Evolutionary conservation across 2,329 filamentous ascomycete species (phyloP).

Genomic region (Neocatenulostroma microsporum): DNA sequence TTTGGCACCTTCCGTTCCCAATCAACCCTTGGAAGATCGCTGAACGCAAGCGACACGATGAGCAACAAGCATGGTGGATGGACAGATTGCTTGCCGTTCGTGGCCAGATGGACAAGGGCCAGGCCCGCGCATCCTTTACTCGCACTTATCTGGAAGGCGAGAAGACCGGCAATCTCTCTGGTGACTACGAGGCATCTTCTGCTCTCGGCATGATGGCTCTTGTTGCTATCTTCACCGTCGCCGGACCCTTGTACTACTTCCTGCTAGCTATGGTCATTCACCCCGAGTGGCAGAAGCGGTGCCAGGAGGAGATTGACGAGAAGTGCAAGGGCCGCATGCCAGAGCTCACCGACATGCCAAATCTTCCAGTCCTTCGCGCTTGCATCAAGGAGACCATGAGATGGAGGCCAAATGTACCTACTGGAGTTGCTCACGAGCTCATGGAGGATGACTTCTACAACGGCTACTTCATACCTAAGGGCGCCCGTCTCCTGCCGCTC

Average conservation of each 20-base stretch:
- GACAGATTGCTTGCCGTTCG: slow-evolving; percentile 34
- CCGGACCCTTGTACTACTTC: slow-evolving; percentile 23
- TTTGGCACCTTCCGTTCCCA: slow-evolving; percentile 45
- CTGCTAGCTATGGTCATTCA: slow-evolving; percentile 41
- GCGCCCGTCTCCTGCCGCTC: slow-evolving; percentile 46
- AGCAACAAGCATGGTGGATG: slow-evolving; percentile 49
- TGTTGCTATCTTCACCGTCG: slow-evolving; percentile 30
- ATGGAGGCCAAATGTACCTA: slow-evolving; percentile 48
- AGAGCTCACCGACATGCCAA: slow-evolving; percentile 32
- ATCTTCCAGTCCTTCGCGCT: slow-evolving; percentile 26
- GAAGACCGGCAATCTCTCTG: slow-evolving; percentile 27
- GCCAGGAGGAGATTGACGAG: slow-evolving; percentile 41
- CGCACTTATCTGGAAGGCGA: slow-evolving; percentile 37
- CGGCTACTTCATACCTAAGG: slow-evolving; percentile 47
- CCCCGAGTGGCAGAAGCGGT: slow-evolving; percentile 41
- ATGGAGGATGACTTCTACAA: slow-evolving; percentile 47
- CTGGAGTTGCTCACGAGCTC: slow-evolving; percentile 47
- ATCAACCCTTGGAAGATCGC: slow-evolving; percentile 50
- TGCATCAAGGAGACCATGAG: slow-evolving; percentile 30
- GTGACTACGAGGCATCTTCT: slow-evolving; percentile 30
- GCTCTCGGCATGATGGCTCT: slow-evolving; percentile 30
- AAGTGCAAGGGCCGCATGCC: slow-evolving; percentile 37
- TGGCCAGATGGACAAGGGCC: slow-evolving; percentile 34
- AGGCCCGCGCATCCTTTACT: slow-evolving; percentile 36
- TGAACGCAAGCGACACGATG: slow-evolving; percentile 47